Base-by-base conservation (phyloP, 108 stramenopile genomes). In the Fragilariopsis cylindrus region DNA sequence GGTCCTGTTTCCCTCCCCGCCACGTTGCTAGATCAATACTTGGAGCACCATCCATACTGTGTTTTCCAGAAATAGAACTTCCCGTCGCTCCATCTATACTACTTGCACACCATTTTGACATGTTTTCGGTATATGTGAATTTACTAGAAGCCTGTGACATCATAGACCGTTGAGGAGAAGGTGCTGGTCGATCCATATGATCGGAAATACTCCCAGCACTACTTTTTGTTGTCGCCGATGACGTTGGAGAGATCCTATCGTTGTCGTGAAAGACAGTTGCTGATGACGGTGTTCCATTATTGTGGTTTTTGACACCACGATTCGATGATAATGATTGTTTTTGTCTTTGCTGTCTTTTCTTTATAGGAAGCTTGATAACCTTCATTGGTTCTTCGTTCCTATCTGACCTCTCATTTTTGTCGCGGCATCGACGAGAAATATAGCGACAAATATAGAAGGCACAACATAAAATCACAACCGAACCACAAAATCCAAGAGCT, bases 71-170 rank as follows among this genome's bases (percentile, higher is more conserved):
- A 8, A 73, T 15, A 48, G 72, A 58, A 42, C 67, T 72, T 39
- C 58, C 21, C 3, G 43, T 45, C n/a, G 43, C 46, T 4, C 60
- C 39, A 30, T 2, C 30, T 30, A 30, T 30, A 30, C 30, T 30
- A 30, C 30, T 30, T 7, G 7, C 39, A 19, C 65, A 6, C 60
- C 60, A 30, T 46, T 68, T 53, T 3, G 77, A 74, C 50, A 70
- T 60, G 15, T 55, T 71, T 16, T 70, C 63, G 53, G 57, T 63
- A 60, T 76, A 79, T 39, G 82, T 83, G 58, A 83, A 83, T 60
- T 72, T 63, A 57, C 77, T 78, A 9, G 82, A 83, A 40, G 75
- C 77, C 47, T 78, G 77, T 3, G 78, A 79, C 4, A 70, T 43
- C 19, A 76, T 65, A 4, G 78, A 79, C 44, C 57, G 71, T n/a